Conservation (phyloP, 2,329 filamentous ascomycete genomes). For the Neocatenulostroma microsporum region DNA sequence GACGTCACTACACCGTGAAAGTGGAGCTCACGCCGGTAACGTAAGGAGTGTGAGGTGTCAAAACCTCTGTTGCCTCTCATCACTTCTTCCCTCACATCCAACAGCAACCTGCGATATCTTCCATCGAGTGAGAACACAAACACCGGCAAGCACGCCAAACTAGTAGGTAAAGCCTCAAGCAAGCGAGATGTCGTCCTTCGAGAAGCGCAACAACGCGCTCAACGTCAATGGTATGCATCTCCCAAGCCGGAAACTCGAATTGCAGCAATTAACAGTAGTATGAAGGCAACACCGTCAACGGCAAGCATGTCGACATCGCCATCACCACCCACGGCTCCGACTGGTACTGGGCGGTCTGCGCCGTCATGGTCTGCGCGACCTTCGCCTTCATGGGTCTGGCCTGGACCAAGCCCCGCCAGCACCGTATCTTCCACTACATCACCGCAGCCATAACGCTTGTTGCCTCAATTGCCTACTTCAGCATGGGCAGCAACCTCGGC, state of each 20-base stretch:
- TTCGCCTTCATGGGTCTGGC: constrained; percentile 48
- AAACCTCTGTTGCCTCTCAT: too few relatives aligned
- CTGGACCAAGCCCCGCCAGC: constrained; percentile 46
- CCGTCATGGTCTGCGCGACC: constrained; percentile 50
- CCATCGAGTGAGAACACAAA: background rate
- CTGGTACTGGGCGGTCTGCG: constrained; percentile 56
- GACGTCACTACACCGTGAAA: too few relatives aligned
- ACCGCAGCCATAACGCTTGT: constrained; percentile 52
- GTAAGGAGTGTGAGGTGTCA: too few relatives aligned
- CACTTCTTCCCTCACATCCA: background rate
- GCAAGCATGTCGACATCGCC: constrained; percentile 39
- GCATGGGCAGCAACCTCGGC: constrained; percentile 59
- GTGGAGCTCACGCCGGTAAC: too few relatives aligned
- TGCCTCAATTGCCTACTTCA: constrained; percentile 56
- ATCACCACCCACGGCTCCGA: constrained; percentile 55
- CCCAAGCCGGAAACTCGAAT: too few relatives aligned
- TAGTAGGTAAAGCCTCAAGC: background rate
- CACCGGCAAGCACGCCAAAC: background rate
- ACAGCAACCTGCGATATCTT: background rate
- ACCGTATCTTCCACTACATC: constrained; percentile 59
- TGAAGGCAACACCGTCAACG: constrained; percentile 8
- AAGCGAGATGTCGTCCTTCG: constrained; percentile 8
- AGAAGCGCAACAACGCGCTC: constrained; percentile 38
- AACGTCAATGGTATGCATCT: constrained; percentile 34
- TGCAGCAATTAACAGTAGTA: too few relatives aligned